phyloP scores from a whole-genome alignment of 148 eudicot genomes.

The Vaccinium macrocarpon region DNA sequence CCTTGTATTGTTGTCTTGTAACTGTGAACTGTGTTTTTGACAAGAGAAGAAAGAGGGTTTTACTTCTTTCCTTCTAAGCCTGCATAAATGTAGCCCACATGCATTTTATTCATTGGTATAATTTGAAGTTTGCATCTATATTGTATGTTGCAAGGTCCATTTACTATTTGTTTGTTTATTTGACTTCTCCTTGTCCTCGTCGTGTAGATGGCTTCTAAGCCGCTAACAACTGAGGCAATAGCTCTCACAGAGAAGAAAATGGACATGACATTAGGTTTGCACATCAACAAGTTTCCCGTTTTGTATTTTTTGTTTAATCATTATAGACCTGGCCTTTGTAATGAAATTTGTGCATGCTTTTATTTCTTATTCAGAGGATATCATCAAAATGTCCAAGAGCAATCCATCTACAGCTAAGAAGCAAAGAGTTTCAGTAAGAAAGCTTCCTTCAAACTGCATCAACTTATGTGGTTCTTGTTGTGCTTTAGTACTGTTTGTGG shows the following conservation, averaged over 20 bases:
- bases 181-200: neutral
- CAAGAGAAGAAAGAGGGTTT: neutral
- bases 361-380: constrained; percentile 61
- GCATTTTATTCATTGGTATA: neutral
- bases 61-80: neutral
- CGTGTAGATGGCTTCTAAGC: constrained; percentile 78
- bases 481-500: neutral
- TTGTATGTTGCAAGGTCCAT: neutral
- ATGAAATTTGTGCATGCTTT: constrained; percentile 7
- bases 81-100: neutral
- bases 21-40: neutral
- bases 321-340: neutral
- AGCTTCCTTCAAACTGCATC: neutral
- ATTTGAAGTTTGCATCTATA: neutral
- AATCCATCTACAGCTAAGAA: constrained; percentile 48
- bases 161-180: neutral
- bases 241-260: constrained; percentile 95
- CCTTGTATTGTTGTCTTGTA: neutral
- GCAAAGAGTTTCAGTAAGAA: constrained; percentile 67
- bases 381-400: constrained; percentile 82
- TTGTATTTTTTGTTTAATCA: neutral
- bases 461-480: constrained; percentile 1
- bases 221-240: constrained; percentile 65
- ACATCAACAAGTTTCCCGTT: neutral
- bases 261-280: constrained; percentile 84